phyloP scores from a whole-genome alignment of 2,329 filamentous ascomycete species.

The Remersonia thermophila region DNA sequence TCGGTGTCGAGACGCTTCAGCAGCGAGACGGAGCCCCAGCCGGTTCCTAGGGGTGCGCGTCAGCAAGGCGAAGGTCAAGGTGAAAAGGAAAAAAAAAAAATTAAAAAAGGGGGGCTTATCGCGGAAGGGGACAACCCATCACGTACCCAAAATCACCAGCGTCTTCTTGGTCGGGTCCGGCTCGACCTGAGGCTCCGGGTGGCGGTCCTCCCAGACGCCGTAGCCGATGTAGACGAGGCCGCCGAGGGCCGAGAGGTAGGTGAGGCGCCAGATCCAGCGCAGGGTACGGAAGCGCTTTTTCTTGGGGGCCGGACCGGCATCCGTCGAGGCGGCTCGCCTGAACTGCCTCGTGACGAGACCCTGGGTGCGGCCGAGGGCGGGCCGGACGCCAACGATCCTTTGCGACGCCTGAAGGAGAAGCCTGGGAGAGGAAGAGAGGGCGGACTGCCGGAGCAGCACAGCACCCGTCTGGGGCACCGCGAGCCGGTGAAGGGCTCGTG shows the following conservation, averaged over 20 bases:
- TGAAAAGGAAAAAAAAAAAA: too few relatives aligned
- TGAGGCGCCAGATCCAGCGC: constrained; percentile 72
- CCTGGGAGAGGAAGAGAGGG: constrained; percentile 13
- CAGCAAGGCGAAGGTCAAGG: too few relatives aligned
- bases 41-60: constrained; percentile 53
- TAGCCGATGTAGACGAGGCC: constrained; percentile 63
- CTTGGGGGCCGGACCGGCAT: constrained; percentile 27
- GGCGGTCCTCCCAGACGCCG: constrained; percentile 67
- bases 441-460: constrained; percentile 15
- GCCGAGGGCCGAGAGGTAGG: constrained; percentile 61
- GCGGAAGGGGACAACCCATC: constrained; percentile 3
- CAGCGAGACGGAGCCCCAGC: constrained; percentile 89
- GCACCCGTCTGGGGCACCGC: constrained; percentile 19
- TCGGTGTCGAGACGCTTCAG: constrained; percentile 98
- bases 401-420: constrained; percentile 19
- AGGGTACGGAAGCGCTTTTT: constrained; percentile 56
- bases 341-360: constrained; percentile 18
- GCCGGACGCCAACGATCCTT: constrained; percentile 14
- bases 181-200: constrained; percentile 66
- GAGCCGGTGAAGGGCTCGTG: constrained; percentile 23
- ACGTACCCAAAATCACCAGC: constrained; percentile 76
- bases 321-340: constrained; percentile 19
- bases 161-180: constrained; percentile 92
- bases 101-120: too few relatives aligned
- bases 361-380: constrained; percentile 15